Conservation (phyloP, 2,329 filamentous ascomycete species). For the Aspergillus calidoustus region DNA sequence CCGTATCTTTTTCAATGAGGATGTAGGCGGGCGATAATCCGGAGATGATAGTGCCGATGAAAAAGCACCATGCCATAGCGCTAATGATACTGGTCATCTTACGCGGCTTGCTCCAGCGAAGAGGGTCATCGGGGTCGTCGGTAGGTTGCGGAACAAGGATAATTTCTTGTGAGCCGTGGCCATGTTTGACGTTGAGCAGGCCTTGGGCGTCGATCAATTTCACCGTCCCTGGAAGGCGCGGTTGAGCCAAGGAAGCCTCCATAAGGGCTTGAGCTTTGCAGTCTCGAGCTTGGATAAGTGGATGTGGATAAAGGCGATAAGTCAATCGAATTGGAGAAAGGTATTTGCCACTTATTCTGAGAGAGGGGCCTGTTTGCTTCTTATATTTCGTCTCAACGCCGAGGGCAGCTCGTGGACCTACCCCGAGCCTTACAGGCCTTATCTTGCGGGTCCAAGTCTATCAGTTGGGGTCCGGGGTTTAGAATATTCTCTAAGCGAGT, state of each 20-base stretch:
- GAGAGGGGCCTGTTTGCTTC: neutral
- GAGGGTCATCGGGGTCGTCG: constrained; percentile 7
- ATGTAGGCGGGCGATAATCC: neutral
- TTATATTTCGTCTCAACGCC: neutral
- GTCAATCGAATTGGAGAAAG: no score
- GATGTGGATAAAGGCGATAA: no score
- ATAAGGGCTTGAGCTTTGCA: neutral
- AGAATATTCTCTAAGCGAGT: neutral
- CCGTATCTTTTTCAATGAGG: neutral
- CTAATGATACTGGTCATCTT: neutral
- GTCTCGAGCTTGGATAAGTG: neutral
- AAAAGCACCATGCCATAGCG: neutral
- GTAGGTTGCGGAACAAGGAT: constrained; percentile 9
- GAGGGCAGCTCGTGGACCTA: neutral
- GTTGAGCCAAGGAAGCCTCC: neutral
- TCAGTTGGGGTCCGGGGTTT: neutral
- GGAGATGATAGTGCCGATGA: neutral
- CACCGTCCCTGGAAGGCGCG: neutral
- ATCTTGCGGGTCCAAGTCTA: neutral
- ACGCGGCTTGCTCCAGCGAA: neutral
- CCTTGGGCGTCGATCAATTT: neutral
- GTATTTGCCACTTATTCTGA: neutral
- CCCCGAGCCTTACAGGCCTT: neutral
- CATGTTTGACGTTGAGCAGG: neutral
- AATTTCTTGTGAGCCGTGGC: neutral